A percentile compares a stretch with the other conserved stretches of the same genome.
Conservation (phyloP, 306 rosid genomes). For the Lotus japonicus region DNA sequence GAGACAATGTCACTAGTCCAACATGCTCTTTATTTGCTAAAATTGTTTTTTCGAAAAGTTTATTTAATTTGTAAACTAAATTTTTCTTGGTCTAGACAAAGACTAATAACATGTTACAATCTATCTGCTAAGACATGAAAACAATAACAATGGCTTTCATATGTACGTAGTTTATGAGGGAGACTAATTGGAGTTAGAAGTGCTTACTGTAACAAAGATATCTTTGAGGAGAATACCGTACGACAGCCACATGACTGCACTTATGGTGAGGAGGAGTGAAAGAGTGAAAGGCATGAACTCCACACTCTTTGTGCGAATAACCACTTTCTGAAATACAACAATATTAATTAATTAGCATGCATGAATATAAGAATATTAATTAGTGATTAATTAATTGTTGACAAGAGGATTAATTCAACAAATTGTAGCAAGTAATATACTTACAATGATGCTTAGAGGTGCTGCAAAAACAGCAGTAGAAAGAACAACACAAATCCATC, state of each 20-base stretch:
- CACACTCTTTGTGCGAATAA: constrained; percentile 89
- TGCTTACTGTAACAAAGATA: constrained; percentile 77
- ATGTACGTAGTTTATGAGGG: neutral
- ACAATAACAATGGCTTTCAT: neutral
- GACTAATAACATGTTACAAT: too few relatives aligned
- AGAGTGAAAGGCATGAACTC: constrained; percentile 88
- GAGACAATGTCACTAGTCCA: too few relatives aligned
- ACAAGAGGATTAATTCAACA: too few relatives aligned
- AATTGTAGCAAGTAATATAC: neutral
- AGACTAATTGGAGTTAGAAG: neutral
- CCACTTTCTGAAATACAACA: constrained; percentile 48
- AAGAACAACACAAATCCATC: constrained; percentile 79
- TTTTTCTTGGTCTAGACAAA: too few relatives aligned
- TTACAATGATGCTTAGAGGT: constrained; percentile 77
- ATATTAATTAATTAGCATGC: too few relatives aligned
- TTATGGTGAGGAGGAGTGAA: constrained; percentile 77
- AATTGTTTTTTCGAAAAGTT: too few relatives aligned
- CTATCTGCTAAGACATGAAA: too few relatives aligned
- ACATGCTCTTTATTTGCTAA: too few relatives aligned
- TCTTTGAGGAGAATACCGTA: constrained; percentile 73
- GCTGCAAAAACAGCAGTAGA: constrained; percentile 83
- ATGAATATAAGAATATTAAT: too few relatives aligned
- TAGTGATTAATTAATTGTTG: too few relatives aligned
- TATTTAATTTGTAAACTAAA: too few relatives aligned
- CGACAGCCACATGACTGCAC: constrained; percentile 67